Percentiles rank a stretch among this genome's conserved stretches.
These are phyloP conservation scores for Pythium periplocum DNA, from an alignment of 352 stramenopile genomes.

Conservation along the genomic window DNA sequence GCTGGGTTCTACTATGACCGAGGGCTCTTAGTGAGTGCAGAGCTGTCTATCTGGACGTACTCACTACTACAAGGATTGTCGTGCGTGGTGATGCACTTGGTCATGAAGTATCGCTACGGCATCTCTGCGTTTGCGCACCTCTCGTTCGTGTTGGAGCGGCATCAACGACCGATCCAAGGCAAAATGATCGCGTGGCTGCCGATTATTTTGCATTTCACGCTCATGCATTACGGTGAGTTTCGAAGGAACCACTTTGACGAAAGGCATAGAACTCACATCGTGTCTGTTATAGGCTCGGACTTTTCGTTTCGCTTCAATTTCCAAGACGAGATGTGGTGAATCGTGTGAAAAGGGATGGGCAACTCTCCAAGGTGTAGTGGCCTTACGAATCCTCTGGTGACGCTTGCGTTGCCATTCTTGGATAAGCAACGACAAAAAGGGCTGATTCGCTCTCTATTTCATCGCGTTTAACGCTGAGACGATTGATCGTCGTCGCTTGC, in stretches of 20 bases:
- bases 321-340: too few relatives aligned
- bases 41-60: neutral
- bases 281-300: constrained; percentile 1
- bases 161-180: constrained; percentile 5
- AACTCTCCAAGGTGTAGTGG: neutral
- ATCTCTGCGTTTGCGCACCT: constrained; percentile 3
- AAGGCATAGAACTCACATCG: too few relatives aligned
- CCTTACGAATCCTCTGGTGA: too few relatives aligned
- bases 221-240: constrained; percentile 12
- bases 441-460: too few relatives aligned
- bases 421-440: too few relatives aligned
- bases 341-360: too few relatives aligned
- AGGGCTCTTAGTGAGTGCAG: neutral
- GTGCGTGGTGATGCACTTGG: constrained; percentile 4
- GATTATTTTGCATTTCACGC: constrained; percentile 5
- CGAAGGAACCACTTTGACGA: too few relatives aligned
- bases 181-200: constrained; percentile 12
- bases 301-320: constrained; percentile 2
- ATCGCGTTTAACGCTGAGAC: too few relatives aligned
- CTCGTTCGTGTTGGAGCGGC: constrained; percentile 8
- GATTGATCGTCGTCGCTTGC: too few relatives aligned
- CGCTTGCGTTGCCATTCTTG: too few relatives aligned
- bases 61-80: constrained; percentile 1
- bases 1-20: neutral
- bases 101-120: constrained; percentile 13